Percentiles rank a stretch among this genome's conserved stretches.
Conservation (phyloP, 352 stramenopile genomes). For the Pilasporangium apinafurcum region DNA sequence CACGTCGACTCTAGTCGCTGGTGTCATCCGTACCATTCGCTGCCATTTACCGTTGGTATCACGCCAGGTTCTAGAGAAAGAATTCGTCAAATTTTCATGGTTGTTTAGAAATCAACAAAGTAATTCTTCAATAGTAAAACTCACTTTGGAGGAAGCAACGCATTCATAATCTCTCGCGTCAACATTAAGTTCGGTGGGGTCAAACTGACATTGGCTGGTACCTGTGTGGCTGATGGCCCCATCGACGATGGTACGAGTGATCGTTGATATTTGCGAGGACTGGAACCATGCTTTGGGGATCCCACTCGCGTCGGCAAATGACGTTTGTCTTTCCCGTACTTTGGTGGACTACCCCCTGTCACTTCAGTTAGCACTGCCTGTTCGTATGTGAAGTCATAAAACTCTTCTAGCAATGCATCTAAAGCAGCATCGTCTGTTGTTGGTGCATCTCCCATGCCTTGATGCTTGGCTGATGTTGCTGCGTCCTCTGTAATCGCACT, state of each 20-base stretch:
- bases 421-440: conserved; percentile 13
- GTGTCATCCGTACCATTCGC: conserved; percentile 49
- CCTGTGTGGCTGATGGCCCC: conserved; percentile 4
- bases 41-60: conserved; percentile 58
- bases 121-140: background rate
- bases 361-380: conserved; percentile 30
- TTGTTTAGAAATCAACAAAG: too few relatives aligned
- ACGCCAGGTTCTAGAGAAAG: conserved; percentile 37
- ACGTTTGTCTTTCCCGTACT: conserved; percentile 7
- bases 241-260: conserved; percentile 3
- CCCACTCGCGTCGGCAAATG: conserved; percentile 5
- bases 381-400: conserved; percentile 65
- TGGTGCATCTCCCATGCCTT: background rate
- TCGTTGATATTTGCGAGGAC: conserved; percentile 10
- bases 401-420: conserved; percentile 33
- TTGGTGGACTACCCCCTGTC: conserved; percentile 19
- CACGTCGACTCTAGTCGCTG: conserved; percentile 34
- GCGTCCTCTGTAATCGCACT: background rate
- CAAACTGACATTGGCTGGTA: background rate
- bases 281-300: conserved; percentile 16
- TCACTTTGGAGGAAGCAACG: conserved; percentile 64
- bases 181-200: conserved; percentile 7
- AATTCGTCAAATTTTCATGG: too few relatives aligned
- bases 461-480: background rate
- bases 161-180: conserved; percentile 55